Evolutionary conservation across 2,329 filamentous ascomycete genomes (phyloP).

Genomic region (Emmonsiellopsis sp.): DNA sequence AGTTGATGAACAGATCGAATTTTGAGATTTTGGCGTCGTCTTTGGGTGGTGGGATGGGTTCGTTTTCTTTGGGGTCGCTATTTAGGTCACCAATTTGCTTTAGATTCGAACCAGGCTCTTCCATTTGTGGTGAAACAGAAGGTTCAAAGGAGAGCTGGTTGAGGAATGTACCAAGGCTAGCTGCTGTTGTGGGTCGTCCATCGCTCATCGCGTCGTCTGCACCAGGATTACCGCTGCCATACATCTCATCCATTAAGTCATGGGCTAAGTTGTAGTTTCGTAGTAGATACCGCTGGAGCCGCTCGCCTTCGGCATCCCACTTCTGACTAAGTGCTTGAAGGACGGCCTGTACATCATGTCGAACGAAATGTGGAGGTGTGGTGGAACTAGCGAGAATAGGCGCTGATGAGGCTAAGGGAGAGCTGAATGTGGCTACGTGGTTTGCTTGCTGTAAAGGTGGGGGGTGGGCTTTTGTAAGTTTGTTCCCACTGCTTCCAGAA

Average conservation of each 20-base stretch:
- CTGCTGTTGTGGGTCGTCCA: constrained; percentile 28
- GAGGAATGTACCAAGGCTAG: constrained; percentile 29
- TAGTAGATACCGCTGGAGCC: constrained; percentile 35
- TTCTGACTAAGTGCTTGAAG: constrained; percentile 33
- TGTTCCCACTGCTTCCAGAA: constrained; percentile 19
- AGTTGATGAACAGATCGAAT: neutral
- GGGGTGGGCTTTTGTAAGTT: constrained; percentile 21
- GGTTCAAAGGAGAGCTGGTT: constrained; percentile 28
- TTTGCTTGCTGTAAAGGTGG: neutral
- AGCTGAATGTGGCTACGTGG: constrained; percentile 7
- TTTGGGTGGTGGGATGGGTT: neutral
- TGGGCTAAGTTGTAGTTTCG: constrained; percentile 36
- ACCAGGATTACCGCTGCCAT: neutral
- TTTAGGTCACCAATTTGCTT: neutral
- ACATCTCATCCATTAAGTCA: constrained; percentile 14
- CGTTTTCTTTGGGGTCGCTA: neutral
- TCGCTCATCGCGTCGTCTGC: constrained; percentile 26
- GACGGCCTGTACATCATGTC: constrained; percentile 32
- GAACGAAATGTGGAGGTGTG: constrained; percentile 3
- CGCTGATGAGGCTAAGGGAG: constrained; percentile 6
- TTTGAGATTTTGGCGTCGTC: neutral
- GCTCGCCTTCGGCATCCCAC: constrained; percentile 36
- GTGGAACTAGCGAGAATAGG: constrained; percentile 3
- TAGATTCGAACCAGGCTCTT: neutral
- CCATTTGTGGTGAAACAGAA: constrained; percentile 11